Evolutionary conservation across 768 basidiomycete species (phyloP), one percentile per base, ranked within the genome.

Genomic region (Termitomyces sp.): DNA sequence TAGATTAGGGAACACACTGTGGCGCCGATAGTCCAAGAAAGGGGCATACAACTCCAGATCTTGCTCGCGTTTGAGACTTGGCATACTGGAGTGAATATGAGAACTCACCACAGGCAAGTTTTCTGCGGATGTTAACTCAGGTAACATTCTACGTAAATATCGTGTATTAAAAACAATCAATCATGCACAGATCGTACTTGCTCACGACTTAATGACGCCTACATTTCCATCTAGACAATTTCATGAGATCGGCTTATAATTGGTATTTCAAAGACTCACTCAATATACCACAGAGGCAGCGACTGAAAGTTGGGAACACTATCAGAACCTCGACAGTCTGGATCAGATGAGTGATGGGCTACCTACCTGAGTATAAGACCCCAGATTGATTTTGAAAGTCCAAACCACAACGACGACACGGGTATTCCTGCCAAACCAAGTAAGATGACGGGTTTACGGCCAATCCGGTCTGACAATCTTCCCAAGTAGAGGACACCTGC

Each of bases 401-500:
- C 90, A 60, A 92, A 90, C 66, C 80, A 84, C 54, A 82, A 83
- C 84, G 90, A 90, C 0, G 87, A 88, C 2, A 80, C 35, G 0
- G 84, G 80, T 20, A 90, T 67, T 9, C 88, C 90, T 30, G 80
- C 68, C 3, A 91, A 69, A 1, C 90, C 88, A 1, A 67, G 75
- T 47, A 92, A 73, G 59, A 91, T 82, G 28, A 92, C 82, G 0
- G 90, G 89, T 63, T 87, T 90, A 43, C 90, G 83, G 24, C 90
- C 90, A 50, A 91, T 69, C 49, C 76, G 73, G 61, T 92, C 90
- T 9, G 88, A 90, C 14, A 85, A 53, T 18, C 85, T 80, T 66
- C 86, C 85, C 87, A 87, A 91, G 60, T 88, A 80, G 18, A 91
- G 69, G n/a, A 90, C 84, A 0, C 86, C 87, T 55, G 81, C 66